Conservation (phyloP, 2,329 filamentous ascomycete species). For the Aspergillus ibericus region DNA sequence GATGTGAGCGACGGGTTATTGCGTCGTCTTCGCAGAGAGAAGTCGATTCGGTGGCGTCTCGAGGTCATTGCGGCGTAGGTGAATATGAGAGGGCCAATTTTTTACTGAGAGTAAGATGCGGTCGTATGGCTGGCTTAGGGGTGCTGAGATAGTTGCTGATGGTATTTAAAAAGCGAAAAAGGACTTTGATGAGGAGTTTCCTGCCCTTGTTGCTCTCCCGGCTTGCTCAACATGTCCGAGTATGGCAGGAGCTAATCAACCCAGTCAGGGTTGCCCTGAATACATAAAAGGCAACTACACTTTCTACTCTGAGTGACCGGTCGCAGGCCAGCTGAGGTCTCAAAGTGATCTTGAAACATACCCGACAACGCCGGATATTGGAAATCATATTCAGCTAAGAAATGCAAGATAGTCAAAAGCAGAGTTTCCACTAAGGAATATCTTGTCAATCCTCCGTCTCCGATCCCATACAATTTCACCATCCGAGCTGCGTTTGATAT, state of each 20-base stretch:
- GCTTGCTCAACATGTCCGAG: background rate
- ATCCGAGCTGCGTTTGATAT: conserved; percentile 46
- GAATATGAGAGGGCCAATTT: background rate
- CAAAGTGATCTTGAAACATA: background rate
- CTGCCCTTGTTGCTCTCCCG: background rate
- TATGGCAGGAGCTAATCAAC: background rate
- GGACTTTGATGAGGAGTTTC: background rate
- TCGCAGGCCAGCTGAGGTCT: no score
- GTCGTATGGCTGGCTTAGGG: background rate
- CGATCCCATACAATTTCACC: conserved; percentile 54
- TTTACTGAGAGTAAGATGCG: background rate
- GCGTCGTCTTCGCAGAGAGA: conserved; percentile 19
- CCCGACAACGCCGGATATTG: background rate
- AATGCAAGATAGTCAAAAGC: conserved; percentile 32
- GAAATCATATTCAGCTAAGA: conserved; percentile 18
- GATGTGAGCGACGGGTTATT: conserved; percentile 19
- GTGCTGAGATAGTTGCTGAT: background rate
- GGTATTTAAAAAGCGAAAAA: background rate
- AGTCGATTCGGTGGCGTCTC: conserved; percentile 18
- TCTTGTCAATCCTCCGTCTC: conserved; percentile 46
- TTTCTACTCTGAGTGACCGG: no score
- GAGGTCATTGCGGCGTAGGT: conserved; percentile 11
- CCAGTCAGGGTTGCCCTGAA: background rate
- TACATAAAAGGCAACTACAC: background rate
- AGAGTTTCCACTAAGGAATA: conserved; percentile 48